Percentiles rank a stretch among this genome's conserved stretches.
phyloP scores from a whole-genome alignment of 2,329 filamentous ascomycete genomes.

The Alternaria gaisen region DNA sequence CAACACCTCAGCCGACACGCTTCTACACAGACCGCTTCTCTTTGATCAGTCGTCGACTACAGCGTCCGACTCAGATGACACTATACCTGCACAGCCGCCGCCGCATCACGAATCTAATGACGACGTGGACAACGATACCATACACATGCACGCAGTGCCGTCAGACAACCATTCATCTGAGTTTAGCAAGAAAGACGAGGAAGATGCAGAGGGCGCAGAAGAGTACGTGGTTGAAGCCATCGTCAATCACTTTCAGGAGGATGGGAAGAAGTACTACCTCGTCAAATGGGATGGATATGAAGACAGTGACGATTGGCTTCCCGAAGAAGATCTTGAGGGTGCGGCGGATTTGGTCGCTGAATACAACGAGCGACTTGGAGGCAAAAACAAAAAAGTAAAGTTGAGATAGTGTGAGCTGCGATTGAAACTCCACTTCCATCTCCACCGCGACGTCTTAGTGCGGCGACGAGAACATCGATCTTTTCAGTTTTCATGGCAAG shows the following conservation, averaged over 20 bases:
- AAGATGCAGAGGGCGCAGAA: conserved; percentile 23
- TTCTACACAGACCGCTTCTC: background rate
- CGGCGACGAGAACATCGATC: background rate
- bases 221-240: conserved; percentile 45
- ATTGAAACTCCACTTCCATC: background rate
- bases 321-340: conserved; percentile 37
- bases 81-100: conserved; percentile 8
- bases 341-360: conserved; percentile 37
- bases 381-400: conserved; percentile 15
- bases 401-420: background rate
- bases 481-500: background rate
- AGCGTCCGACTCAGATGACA: conserved; percentile 6
- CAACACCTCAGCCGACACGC: background rate
- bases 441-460: background rate
- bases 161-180: background rate
- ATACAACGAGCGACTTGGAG: conserved; percentile 30
- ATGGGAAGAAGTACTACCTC: conserved; percentile 36
- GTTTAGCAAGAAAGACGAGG: background rate
- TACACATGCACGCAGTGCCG: background rate
- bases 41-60: background rate
- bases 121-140: background rate
- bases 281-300: conserved; percentile 49
- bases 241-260: conserved; percentile 33
- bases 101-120: background rate
- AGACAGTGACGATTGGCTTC: conserved; percentile 43